Base-by-base conservation (phyloP, 2,329 filamentous ascomycete species). In the Colletotrichum gigasporum region DNA sequence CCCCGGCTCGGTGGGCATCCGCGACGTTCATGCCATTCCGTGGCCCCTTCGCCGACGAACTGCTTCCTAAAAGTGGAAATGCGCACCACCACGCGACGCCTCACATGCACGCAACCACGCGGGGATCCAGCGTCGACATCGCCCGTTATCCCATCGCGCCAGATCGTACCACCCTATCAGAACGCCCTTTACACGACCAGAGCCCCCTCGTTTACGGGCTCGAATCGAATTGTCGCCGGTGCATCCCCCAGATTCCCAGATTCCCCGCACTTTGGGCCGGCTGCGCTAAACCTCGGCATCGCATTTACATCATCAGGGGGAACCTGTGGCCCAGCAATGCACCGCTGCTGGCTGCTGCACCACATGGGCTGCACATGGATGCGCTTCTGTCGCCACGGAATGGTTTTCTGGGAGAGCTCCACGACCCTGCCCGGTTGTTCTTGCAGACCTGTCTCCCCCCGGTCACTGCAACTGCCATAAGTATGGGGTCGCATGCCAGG, bases 221-320 rank as follows among this genome's bases (percentile, higher is more conserved):
- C 14, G 18, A 12, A 9, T n/a, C 22, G n/a, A 24, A 12, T 45
- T 9, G 6, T 34, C 34, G 5, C 39, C 20, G 16, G 26, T 22
- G 52, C 55, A 37, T 14, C 47, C 55, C 55, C 61, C 34, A 14
- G 41, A 60, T 48, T 42, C 55, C 61, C 34, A 14, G 41, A 60
- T 48, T 42, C 61, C 61, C 61, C 61, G 61, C 61, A 64, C 55
- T 48, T 48, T 47, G 34, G 16, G 2, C 22, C 28, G 41, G 11
- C 51, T 32, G 55, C 41, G 22, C 55, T 60, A 64, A 26, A 61
- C 61, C 55, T 64, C 61, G 61, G 61, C 61, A 61, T 47, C 61
- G 16, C 47, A 28, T 35, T n/a, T 51, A 18, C 41, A 45, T 28
- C 7, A n/a, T n/a, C 20, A 39, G 22, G 32, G 37, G n/a, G 12